Conservation (phyloP, 2,329 filamentous ascomycete genomes). For the Magnaporthiopsis rhizophila region DNA sequence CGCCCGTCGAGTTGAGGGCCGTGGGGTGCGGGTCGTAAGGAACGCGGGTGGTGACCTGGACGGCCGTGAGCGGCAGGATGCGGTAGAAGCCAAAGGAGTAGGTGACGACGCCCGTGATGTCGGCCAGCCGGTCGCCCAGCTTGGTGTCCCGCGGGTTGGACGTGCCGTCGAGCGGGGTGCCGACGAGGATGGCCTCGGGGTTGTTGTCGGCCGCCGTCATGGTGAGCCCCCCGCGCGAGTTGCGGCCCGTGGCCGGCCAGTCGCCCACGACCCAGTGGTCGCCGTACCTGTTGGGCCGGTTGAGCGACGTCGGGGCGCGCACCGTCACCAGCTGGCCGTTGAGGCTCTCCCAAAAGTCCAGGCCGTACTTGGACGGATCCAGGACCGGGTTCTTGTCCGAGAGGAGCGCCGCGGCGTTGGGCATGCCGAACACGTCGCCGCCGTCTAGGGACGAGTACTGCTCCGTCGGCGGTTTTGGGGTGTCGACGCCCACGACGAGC, state of each 20-base stretch:
- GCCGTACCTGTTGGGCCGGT: slow-evolving; percentile 54
- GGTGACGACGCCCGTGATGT: slow-evolving; percentile 61
- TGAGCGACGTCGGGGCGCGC: slow-evolving; percentile 45
- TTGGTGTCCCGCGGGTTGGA: slow-evolving; percentile 50
- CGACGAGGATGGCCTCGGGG: slow-evolving; percentile 60
- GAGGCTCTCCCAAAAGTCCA: slow-evolving; percentile 69
- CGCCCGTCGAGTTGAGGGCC: slow-evolving; percentile 43
- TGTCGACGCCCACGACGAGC: slow-evolving; percentile 52
- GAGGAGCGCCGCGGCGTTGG: slow-evolving; percentile 52
- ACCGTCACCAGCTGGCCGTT: slow-evolving; percentile 61
- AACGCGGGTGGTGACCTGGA: slow-evolving; percentile 36
- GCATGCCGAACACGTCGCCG: slow-evolving; percentile 57
- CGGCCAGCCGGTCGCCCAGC: slow-evolving; percentile 55
- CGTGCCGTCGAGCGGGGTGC: slow-evolving; percentile 56
- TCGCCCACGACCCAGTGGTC: slow-evolving; percentile 63
- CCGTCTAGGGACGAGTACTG: slow-evolving; percentile 54
- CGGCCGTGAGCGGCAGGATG: slow-evolving; percentile 54
- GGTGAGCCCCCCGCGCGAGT: slow-evolving; percentile 56
- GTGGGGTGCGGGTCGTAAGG: slow-evolving; percentile 41
- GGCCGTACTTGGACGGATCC: slow-evolving; percentile 51
- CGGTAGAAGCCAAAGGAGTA: slow-evolving; percentile 62
- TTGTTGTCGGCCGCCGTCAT: slow-evolving; percentile 56
- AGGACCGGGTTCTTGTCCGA: slow-evolving; percentile 53
- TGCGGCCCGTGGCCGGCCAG: slow-evolving; percentile 55
- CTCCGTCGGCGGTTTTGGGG: slow-evolving; percentile 48